These are phyloP conservation scores for Lumnitzera littorea DNA, from an alignment of 345 rosid species.

Conservation along the genomic window DNA sequence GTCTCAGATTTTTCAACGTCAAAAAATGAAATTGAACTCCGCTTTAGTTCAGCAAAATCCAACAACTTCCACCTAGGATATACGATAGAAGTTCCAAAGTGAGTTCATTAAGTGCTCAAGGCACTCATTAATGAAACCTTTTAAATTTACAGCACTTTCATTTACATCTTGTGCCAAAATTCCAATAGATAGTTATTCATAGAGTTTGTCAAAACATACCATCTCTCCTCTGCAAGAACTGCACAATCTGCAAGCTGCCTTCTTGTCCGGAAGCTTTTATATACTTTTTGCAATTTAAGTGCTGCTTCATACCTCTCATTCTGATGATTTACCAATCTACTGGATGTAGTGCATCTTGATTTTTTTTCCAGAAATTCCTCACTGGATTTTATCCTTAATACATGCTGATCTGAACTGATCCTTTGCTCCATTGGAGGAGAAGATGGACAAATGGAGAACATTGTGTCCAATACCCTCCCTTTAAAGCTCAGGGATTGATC, in stretches of 20 bases:
- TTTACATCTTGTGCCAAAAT: not conserved
- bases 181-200: not conserved
- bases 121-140: not conserved
- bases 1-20: conserved; percentile 74
- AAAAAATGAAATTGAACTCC: conserved; percentile 86
- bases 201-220: conserved; percentile 30
- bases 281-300: conserved; percentile 77
- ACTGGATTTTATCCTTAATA: too few relatives aligned
- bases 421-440: too few relatives aligned
- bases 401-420: too few relatives aligned
- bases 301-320: conserved; percentile 47
- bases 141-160: not conserved
- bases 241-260: conserved; percentile 93
- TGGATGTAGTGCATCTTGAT: too few relatives aligned
- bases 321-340: too few relatives aligned
- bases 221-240: conserved; percentile 87
- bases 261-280: conserved; percentile 84
- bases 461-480: too few relatives aligned
- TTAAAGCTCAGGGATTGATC: too few relatives aligned
- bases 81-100: conserved; percentile 3
- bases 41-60: conserved; percentile 87
- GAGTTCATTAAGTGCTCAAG: not conserved
- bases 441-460: too few relatives aligned
- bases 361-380: too few relatives aligned
- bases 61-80: conserved; percentile 26